Conservation (phyloP, 495 filamentous ascomycete genomes). For the Talaromyces liani region DNA sequence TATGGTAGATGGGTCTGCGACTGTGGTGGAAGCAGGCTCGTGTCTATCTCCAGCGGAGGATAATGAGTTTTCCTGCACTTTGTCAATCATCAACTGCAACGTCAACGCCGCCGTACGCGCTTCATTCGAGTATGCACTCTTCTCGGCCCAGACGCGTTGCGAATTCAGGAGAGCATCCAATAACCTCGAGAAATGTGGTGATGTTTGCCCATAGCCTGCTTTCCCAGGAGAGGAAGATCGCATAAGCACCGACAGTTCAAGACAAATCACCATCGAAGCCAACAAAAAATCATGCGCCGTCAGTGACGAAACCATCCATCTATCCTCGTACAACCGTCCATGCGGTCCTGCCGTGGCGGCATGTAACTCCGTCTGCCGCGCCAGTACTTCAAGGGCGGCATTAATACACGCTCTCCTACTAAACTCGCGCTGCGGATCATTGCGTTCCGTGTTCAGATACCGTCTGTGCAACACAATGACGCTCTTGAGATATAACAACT, state of each 20-base stretch:
- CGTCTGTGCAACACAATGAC: constrained; percentile 35
- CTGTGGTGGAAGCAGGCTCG: too few species aligned
- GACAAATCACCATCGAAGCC: constrained; percentile 43
- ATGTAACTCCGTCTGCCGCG: constrained; percentile 26
- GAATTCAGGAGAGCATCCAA: constrained; percentile 27
- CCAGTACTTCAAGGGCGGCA: constrained; percentile 32
- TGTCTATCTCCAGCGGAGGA: too few species aligned
- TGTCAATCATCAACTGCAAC: constrained; percentile 19
- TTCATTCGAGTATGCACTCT: constrained; percentile 9
- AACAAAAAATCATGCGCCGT: constrained; percentile 41
- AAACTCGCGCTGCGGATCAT: constrained; percentile 18
- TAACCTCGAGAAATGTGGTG: constrained; percentile 2
- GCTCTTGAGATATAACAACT: constrained; percentile 25
- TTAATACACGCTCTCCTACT: constrained; percentile 36
- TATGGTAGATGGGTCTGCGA: too few species aligned
- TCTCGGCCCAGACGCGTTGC: constrained; percentile 21
- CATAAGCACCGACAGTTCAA: constrained; percentile 29
- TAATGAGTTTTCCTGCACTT: constrained; percentile 12
- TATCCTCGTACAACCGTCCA: constrained; percentile 33
- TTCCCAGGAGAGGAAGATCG: background rate
- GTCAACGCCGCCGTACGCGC: constrained; percentile 13
- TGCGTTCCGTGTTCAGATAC: constrained; percentile 25
- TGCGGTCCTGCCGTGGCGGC: constrained; percentile 26
- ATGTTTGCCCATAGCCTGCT: background rate
- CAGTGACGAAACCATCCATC: constrained; percentile 41